These are phyloP conservation scores for Babesia caballi DNA, from an alignment of 169 alveolate genomes.

Conservation along the genomic window DNA sequence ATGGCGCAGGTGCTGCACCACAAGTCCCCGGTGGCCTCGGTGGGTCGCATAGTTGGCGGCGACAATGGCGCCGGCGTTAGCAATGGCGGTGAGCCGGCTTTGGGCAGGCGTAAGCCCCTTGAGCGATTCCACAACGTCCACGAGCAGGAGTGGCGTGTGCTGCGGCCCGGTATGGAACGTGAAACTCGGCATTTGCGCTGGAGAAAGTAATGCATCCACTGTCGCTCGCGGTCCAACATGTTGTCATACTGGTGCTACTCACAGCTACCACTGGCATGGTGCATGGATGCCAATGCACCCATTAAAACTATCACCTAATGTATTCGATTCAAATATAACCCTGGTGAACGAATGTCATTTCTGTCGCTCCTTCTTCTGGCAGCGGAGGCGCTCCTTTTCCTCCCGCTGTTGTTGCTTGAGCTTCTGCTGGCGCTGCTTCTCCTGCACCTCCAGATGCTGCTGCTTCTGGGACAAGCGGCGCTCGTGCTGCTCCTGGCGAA, in stretches of 20 bases:
- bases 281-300: too few species aligned
- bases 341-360: too few species aligned
- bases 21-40: slow-evolving; percentile 46
- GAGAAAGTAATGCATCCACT: slow-evolving; percentile 52
- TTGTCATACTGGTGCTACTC: too few species aligned
- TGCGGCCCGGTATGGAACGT: slow-evolving; percentile 81
- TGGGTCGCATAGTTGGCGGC: neutral
- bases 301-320: too few species aligned
- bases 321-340: too few species aligned
- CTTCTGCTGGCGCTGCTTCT: slow-evolving; percentile 22
- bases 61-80: neutral
- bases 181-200: slow-evolving; percentile 80
- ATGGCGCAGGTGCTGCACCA: slow-evolving; percentile 46
- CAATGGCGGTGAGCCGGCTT: neutral
- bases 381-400: slow-evolving; percentile 21
- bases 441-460: slow-evolving; percentile 29
- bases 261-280: too few species aligned
- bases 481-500: slow-evolving; percentile 6
- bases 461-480: slow-evolving; percentile 23
- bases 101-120: slow-evolving; percentile 2
- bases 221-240: too few species aligned
- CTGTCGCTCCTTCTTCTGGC: slow-evolving; percentile 32
- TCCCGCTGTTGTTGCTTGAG: slow-evolving; percentile 24
- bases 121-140: slow-evolving; percentile 42
- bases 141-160: slow-evolving; percentile 77